phyloP scores from a whole-genome alignment of 2,329 filamentous ascomycete species.

The Alternaria solani region DNA sequence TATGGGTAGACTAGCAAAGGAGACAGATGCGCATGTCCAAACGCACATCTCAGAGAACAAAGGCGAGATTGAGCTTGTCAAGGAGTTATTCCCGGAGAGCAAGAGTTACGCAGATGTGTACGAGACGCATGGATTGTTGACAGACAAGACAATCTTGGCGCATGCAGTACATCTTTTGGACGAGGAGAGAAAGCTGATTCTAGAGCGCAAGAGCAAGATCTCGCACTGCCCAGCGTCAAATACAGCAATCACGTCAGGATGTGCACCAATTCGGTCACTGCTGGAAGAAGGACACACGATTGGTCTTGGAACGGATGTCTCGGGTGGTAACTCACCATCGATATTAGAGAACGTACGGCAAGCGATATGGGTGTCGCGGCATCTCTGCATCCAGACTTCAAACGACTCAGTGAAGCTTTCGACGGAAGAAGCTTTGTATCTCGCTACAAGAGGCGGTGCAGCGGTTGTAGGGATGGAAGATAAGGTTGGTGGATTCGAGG shows the following conservation, averaged over 20 bases:
- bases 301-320: slow-evolving; percentile 90
- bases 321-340: slow-evolving; percentile 83
- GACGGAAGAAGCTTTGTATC: slow-evolving; percentile 85
- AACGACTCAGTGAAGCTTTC: slow-evolving; percentile 68
- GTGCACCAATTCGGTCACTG: slow-evolving; percentile 76
- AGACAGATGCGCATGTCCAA: slow-evolving; percentile 75
- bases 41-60: slow-evolving; percentile 90
- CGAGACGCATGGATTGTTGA: slow-evolving; percentile 74
- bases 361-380: slow-evolving; percentile 78
- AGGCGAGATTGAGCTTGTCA: slow-evolving; percentile 76
- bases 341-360: slow-evolving; percentile 85
- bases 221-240: slow-evolving; percentile 91
- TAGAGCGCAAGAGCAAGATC: slow-evolving; percentile 69
- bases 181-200: slow-evolving; percentile 72
- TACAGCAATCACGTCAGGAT: slow-evolving; percentile 79
- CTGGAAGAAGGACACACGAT: slow-evolving; percentile 78
- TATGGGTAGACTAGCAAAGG: slow-evolving; percentile 70
- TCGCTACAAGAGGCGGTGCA: slow-evolving; percentile 89
- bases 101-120: slow-evolving; percentile 79
- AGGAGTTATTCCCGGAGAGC: slow-evolving; percentile 69
- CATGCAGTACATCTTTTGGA: slow-evolving; percentile 81
- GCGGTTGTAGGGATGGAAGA: slow-evolving; percentile 76
- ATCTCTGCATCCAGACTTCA: slow-evolving; percentile 65
- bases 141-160: slow-evolving; percentile 78
- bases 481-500: slow-evolving; percentile 80